These are phyloP conservation scores for Moricandia moricandioides DNA, from an alignment of 345 rosid species.

Conservation along the genomic window DNA sequence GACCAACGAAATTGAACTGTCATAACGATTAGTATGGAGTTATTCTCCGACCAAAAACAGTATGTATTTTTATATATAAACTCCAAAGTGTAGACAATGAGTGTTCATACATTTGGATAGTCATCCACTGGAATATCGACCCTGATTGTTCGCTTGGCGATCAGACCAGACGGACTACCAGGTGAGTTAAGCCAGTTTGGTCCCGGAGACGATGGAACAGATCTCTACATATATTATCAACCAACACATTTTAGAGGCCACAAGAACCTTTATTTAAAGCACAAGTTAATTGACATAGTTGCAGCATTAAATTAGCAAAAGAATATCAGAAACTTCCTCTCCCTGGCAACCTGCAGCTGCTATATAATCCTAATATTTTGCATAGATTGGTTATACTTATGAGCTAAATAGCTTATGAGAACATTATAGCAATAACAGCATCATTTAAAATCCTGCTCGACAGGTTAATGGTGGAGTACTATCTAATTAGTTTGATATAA, in stretches of 20 bases:
- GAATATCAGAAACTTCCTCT: background rate
- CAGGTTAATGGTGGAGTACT: background rate
- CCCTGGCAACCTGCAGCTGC: slow-evolving; percentile 20
- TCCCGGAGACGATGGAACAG: slow-evolving; percentile 59
- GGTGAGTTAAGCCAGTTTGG: slow-evolving; percentile 80
- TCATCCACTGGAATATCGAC: slow-evolving; percentile 92
- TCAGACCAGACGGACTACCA: slow-evolving; percentile 76
- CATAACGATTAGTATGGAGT: background rate
- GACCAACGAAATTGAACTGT: slow-evolving; percentile 98
- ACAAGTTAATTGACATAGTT: background rate
- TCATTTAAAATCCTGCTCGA: background rate
- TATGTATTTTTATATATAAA: background rate
- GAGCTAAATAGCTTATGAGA: background rate
- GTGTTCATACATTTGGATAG: slow-evolving; percentile 67
- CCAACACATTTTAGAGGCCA: slow-evolving; percentile 35
- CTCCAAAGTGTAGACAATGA: background rate
- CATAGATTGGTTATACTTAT: background rate
- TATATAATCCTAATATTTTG: slow-evolving; percentile 18
- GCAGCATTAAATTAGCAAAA: background rate
- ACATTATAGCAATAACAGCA: background rate
- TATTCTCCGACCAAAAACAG: background rate
- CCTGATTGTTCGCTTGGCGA: slow-evolving; percentile 81
- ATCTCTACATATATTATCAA: slow-evolving; percentile 55
- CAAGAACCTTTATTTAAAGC: background rate
- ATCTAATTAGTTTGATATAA: slow-evolving; percentile 19